Evolutionary conservation across 1,139 yeast genomes (phyloP).

Genomic region (Taphrina populina): DNA sequence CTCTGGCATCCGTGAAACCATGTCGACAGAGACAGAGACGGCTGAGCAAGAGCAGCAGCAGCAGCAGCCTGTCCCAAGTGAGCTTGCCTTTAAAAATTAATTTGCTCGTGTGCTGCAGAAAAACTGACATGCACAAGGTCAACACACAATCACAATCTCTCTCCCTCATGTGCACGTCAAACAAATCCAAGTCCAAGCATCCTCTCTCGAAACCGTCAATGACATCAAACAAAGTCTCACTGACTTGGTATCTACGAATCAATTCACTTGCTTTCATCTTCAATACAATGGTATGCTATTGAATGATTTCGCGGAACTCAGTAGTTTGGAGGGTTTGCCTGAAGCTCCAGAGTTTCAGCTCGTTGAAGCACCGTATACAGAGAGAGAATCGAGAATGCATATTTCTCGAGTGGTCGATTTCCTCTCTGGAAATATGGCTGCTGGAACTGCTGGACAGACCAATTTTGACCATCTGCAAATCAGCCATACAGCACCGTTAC

Average conservation of each 20-base stretch:
- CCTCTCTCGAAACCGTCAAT: constrained; percentile 52
- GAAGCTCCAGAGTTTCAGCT: constrained; percentile 43
- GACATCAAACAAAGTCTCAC: constrained; percentile 62
- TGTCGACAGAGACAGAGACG: neutral
- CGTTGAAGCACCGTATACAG: constrained; percentile 52
- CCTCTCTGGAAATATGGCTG: constrained; percentile 48
- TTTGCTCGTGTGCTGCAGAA: neutral
- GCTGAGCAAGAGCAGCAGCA: constrained; percentile 8
- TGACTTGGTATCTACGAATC: constrained; percentile 56
- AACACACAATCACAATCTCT: constrained; percentile 18
- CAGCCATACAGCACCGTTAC: constrained; percentile 29
- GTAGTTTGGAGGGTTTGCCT: constrained; percentile 41
- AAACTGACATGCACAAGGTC: constrained; percentile 15
- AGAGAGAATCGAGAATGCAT: constrained; percentile 52
- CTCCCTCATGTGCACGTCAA: constrained; percentile 15
- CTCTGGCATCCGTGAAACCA: neutral
- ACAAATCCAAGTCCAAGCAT: constrained; percentile 25
- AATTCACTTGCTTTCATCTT: constrained; percentile 62
- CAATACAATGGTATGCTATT: constrained; percentile 48
- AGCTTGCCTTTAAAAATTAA: neutral
- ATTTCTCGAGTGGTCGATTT: constrained; percentile 52
- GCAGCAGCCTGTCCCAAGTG: constrained; percentile 1
- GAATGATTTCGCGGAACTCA: constrained; percentile 42
- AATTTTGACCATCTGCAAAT: constrained; percentile 44
- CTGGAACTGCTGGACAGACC: constrained; percentile 49